Percentiles rank a stretch among this genome's conserved stretches.
Conservation (phyloP, 306 rosid genomes). For the Cicer bijugum region DNA sequence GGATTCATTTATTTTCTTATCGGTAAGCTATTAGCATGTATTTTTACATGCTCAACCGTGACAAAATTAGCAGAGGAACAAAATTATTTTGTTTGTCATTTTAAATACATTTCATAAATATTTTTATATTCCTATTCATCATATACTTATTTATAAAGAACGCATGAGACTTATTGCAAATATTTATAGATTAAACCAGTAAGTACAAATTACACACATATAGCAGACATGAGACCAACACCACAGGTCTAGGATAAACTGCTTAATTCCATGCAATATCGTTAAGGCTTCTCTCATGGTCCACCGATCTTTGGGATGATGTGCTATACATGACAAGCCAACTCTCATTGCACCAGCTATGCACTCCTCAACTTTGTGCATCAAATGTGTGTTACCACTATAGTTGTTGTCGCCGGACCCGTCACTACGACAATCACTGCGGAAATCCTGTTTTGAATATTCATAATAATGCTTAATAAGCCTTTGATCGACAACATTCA, state of each 20-base stretch:
- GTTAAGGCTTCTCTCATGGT: constrained; percentile 45
- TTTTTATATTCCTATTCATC: not conserved
- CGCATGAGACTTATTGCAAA: not conserved
- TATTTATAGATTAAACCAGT: not conserved
- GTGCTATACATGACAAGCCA: constrained; percentile 44
- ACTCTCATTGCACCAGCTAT: constrained; percentile 37
- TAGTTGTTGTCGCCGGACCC: not conserved
- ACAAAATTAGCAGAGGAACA: too few relatives aligned
- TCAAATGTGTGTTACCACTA: not conserved
- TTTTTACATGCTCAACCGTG: too few relatives aligned
- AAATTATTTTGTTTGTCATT: too few relatives aligned
- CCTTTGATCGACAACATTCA: constrained; percentile 39
- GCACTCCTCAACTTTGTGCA: constrained; percentile 37
- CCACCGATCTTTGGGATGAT: constrained; percentile 47
- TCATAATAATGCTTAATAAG: constrained; percentile 33
- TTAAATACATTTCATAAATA: not conserved
- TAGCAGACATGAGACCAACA: not conserved
- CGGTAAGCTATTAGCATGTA: too few relatives aligned
- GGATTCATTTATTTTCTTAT: too few relatives aligned
- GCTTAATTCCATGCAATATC: constrained; percentile 39
- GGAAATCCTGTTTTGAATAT: constrained; percentile 9
- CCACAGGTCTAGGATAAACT: constrained; percentile 4
- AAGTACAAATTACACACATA: not conserved
- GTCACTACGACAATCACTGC: not conserved
- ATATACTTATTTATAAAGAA: not conserved